Base-by-base conservation (phyloP, 495 filamentous ascomycete species). In the Filosporella fistucella region DNA sequence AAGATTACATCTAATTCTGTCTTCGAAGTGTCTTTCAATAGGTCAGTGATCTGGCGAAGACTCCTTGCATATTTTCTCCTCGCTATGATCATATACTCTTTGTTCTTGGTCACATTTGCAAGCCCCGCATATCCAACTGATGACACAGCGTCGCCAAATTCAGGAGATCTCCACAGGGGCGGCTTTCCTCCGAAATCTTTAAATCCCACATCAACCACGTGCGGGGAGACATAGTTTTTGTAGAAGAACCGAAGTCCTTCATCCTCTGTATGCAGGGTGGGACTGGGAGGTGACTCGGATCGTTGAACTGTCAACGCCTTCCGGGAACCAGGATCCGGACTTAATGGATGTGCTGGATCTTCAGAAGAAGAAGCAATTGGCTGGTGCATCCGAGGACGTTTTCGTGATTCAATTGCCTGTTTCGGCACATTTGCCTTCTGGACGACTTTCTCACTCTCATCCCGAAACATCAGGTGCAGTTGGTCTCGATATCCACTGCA, bases 401-500 rank as follows among this genome's bases (percentile, higher is more conserved):
- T 43, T 41, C 26, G 29, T 6, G 32, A 2, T 10, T 45, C 32
- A 13, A n/a, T 12, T 25, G 12, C 36, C 17, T 8, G 32, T 18
- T 26, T 38, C 22, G 45, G 22, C n/a, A 23, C 33, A 2, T 32
- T 42, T 18, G 77, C 81, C 63, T 84, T 89, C 43, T 72, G 69
- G 45, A 79, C 74, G 35, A 86, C 79, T 47, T 80, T 76, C 47
- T 74, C 73, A 59, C 78, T 87, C 61, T 89, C 81, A 56, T 88
- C 79, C 32, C 84, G 78, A 60, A 89, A 89, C 69, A 85, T 75
- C 32, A 88, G 67, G 29, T 80, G 76, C 28, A 85, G 62, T 49
- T 83, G 75, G 42, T 86, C 83, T 40, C 83, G 74, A 57, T 89
- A 89, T 14, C 84, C 84, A 38, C 81, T 77, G 58, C 84, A 89